Conservation (phyloP, 768 basidiomycete genomes). For the Agaricus blazei region DNA sequence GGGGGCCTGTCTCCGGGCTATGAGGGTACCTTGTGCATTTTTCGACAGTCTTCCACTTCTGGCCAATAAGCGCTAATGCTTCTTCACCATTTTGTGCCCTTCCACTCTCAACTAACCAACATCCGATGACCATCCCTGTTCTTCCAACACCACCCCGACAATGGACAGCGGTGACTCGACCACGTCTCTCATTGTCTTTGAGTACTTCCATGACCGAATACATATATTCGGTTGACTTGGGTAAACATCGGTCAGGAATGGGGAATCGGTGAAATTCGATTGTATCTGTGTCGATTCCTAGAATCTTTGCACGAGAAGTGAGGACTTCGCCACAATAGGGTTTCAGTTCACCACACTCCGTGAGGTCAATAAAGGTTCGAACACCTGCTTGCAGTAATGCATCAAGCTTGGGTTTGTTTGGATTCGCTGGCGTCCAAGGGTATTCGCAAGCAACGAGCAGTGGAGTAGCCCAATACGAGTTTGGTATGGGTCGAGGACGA, state of each 20-base stretch:
- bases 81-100: constrained; percentile 57
- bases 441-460: constrained; percentile 76
- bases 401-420: constrained; percentile 64
- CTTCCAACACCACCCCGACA: constrained; percentile 77
- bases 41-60: constrained; percentile 71
- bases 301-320: constrained; percentile 42
- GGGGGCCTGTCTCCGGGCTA: constrained; percentile 76
- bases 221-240: constrained; percentile 55
- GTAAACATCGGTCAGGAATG: constrained; percentile 67
- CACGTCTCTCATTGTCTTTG: constrained; percentile 52
- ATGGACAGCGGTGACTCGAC: constrained; percentile 64
- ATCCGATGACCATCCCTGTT: constrained; percentile 59
- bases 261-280: constrained; percentile 79
- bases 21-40: constrained; percentile 73
- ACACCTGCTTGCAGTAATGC: constrained; percentile 67
- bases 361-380: constrained; percentile 80
- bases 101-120: constrained; percentile 71
- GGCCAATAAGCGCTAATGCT: constrained; percentile 58
- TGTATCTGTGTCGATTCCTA: constrained; percentile 47
- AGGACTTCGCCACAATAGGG: constrained; percentile 56
- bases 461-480: constrained; percentile 80
- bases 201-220: constrained; percentile 54
- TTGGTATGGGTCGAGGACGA: constrained; percentile 60
- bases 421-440: constrained; percentile 62
- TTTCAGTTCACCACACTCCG: constrained; percentile 71